Percentiles rank a stretch among this genome's conserved stretches.
Evolutionary conservation across 805 yeast genomes (phyloP).

Genomic region (Myxozyma vanderwaltii): DNA sequence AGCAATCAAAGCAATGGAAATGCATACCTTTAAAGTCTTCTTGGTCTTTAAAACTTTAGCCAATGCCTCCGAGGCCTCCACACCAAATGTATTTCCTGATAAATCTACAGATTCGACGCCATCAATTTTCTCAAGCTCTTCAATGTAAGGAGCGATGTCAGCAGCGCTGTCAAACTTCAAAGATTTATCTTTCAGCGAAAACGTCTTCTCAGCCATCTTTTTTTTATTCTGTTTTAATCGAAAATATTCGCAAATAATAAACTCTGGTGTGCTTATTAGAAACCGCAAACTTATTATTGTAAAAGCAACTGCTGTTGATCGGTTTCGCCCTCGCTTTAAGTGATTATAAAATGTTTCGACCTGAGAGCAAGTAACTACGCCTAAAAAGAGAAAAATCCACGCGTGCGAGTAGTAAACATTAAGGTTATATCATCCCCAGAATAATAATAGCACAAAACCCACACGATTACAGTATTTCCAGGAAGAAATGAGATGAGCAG

Average conservation of each 20-base stretch:
- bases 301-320: no score
- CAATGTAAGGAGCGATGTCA: slow-evolving; percentile 72
- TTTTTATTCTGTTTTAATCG: no score
- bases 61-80: slow-evolving; percentile 76
- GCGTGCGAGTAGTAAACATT: not conserved
- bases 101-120: slow-evolving; percentile 65
- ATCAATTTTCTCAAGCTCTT: slow-evolving; percentile 49
- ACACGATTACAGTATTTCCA: not conserved
- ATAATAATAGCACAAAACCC: not conserved
- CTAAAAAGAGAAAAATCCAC: not conserved
- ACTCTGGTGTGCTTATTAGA: no score
- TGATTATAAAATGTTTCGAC: no score
- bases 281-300: no score
- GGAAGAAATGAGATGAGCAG: no score
- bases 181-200: slow-evolving; percentile 22
- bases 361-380: not conserved
- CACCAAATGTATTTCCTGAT: slow-evolving; percentile 93
- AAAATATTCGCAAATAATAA: no score
- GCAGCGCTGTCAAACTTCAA: slow-evolving; percentile 66
- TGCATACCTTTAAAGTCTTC: slow-evolving; percentile 47
- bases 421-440: not conserved
- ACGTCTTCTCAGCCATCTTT: slow-evolving; percentile 13
- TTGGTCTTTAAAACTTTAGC: slow-evolving; percentile 55
- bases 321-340: no score
- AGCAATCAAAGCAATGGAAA: no score